These are phyloP conservation scores for Clitopilus passeckerianus DNA, from an alignment of 768 basidiomycete species.

Conservation along the genomic window DNA sequence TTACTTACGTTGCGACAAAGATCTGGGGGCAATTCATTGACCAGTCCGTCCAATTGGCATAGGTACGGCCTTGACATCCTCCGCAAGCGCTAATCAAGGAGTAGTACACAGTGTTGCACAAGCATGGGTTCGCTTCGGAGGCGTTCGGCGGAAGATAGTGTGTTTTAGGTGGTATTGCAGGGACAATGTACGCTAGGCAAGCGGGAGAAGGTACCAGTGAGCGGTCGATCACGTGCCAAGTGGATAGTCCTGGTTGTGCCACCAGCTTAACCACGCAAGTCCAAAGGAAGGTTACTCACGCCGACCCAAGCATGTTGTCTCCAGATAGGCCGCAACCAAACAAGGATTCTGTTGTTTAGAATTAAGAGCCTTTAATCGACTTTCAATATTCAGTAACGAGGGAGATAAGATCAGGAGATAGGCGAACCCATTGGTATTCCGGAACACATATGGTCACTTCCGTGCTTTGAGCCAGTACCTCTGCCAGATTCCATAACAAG, in stretches of 20 bases:
- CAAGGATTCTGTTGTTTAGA: conserved; percentile 43
- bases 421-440: conserved; percentile 31
- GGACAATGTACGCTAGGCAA: conserved; percentile 30
- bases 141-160: conserved; percentile 39
- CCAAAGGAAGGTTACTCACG: conserved; percentile 16
- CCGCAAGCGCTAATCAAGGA: conserved; percentile 55
- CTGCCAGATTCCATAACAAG: conserved; percentile 8
- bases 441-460: conserved; percentile 30
- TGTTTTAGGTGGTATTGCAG: conserved; percentile 27
- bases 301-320: conserved; percentile 32
- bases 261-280: background rate
- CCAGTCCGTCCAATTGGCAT: conserved; percentile 33
- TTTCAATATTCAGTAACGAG: background rate
- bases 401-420: background rate
- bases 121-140: conserved; percentile 33
- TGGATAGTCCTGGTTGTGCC: background rate
- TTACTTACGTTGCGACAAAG: conserved; percentile 27
- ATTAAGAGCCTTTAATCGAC: conserved; percentile 31
- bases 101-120: conserved; percentile 57
- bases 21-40: conserved; percentile 26
- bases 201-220: background rate
- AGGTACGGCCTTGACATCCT: conserved; percentile 46
- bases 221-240: background rate
- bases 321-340: conserved; percentile 41
- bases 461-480: conserved; percentile 23